Base-by-base conservation (phyloP, 148 eudicot species). In the Rhododendron ovatum region DNA sequence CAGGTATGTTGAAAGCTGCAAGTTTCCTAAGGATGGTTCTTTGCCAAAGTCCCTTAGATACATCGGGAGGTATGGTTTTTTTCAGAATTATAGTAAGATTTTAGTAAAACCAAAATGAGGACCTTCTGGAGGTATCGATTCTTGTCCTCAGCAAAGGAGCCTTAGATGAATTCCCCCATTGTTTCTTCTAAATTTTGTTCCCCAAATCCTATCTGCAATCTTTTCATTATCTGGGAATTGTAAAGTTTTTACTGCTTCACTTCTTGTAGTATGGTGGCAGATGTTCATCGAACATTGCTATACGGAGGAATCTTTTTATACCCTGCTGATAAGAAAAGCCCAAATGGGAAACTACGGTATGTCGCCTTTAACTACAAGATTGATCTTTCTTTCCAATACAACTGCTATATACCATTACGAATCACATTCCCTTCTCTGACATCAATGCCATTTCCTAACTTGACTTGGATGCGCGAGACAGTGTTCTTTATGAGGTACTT, bases 271-370 rank as follows among this genome's bases (percentile, higher is more conserved):
- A 97, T 97, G 98, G 99, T 97, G 48, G 99, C 99, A 75, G 99
- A 97, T 89, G 98, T 97, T 57, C 99, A 97, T 85, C 99, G 98
- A 81, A 97, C 98, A 15, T 88, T 97, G 85, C 94, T 97, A 26
- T 97, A 97, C 87, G 99, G 99, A 28, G 99, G 99, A 81, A 89
- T 97, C 87, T 97, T 97, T 88, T 87, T 97, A 93, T 97, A 97
- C 93, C 99, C 99, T 76, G 96, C 91, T 88, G 99, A 97, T 89
- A 95, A 95, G 92, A 97, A 97, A 89, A 95, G 96, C 89, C 99
- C 98, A 43, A 91, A 80, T 78, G 98, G 98, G 63, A 97, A 97
- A 91, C 86, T 97, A 69, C 86, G 99, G 98, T 96, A 93, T 50
- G 88, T 82, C 45, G 22, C 47, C 48, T 69, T 2, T 63, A n/a